Base-by-base conservation (phyloP, 148 eudicot species). In the Rhododendron henanense region DNA sequence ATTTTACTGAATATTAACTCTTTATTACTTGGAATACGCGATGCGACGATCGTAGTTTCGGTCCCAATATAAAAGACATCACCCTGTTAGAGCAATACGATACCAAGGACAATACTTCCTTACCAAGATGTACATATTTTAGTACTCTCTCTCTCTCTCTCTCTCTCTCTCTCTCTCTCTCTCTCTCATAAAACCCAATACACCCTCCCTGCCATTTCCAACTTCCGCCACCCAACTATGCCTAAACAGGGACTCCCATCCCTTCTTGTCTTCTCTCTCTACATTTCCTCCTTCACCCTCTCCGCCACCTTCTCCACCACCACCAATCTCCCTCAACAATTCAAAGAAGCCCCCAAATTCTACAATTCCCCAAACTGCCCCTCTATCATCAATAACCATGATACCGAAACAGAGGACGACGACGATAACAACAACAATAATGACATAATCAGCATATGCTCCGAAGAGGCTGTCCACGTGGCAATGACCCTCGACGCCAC, bases 401-500 rank as follows among this genome's bases (percentile, higher is more conserved):
- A 48, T 31, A 41, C 44, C 61, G 80, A 76, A 23, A 16, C 65
- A 14, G 41, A 50, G 3, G 59, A 71, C 39, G 83, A 74, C 3
- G 21, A 85, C 6, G 0, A 31, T 31, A 69, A 85, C 51, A 57
- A 83, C 9, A 19, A 14, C 57, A 3, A 3, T 1, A 15, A 53
- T 4, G 21, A 76, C 9, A 13, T 53, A 0, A 3, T 33, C 1
- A 23, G 81, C 1, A 14, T 90, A 15, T 94, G 95, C 85, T 94
- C 94, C 18, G 87, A 87, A 19, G 87, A 84, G 14, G 93, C 93
- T 14, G 94, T 95, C 16, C 96, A 95, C 84, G 95, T 94, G 63
- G 97, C 98, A 0, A 95, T 95, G 96, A 95, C 98, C 2, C 91
- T 95, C 0, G 98, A 95, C 83, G 88, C 90, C 11, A 90, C 95